Evolutionary conservation across 2,329 filamentous ascomycete species (phyloP).

Genomic region (Colletotrichum sp.): DNA sequence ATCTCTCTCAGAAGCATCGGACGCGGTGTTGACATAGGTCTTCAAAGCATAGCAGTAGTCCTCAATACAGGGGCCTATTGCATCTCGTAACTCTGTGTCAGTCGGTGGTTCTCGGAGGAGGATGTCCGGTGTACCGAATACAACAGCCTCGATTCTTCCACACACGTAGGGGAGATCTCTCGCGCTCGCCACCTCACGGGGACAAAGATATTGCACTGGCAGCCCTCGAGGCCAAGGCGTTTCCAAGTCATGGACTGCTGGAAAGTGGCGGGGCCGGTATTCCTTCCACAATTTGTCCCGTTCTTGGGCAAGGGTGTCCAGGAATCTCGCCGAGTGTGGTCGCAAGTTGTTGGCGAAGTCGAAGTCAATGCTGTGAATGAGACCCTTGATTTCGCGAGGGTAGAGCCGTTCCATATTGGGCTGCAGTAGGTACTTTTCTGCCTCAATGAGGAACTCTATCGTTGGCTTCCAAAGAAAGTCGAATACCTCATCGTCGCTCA

Average conservation of each 20-base stretch:
- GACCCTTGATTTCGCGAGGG: not conserved
- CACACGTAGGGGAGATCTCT: not conserved
- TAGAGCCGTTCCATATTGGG: not conserved
- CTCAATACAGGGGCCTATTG: not conserved
- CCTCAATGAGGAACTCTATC: not conserved
- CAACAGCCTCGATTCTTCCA: not conserved
- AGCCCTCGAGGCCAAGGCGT: not conserved
- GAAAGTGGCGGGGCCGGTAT: not conserved
- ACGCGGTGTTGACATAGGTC: not conserved
- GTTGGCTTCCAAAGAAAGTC: not conserved
- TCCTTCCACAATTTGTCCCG: not conserved
- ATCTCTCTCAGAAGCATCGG: not conserved
- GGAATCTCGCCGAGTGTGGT: not conserved
- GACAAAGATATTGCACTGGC: not conserved
- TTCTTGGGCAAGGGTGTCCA: not conserved
- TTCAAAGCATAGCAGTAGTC: not conserved
- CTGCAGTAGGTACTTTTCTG: not conserved
- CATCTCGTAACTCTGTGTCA: not conserved
- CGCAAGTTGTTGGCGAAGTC: not conserved
- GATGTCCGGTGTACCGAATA: not conserved
- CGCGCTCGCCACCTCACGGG: not conserved
- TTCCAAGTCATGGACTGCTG: not conserved
- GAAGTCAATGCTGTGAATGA: not conserved
- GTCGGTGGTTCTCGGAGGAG: not conserved
- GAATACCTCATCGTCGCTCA: not conserved